These are phyloP conservation scores for Chenopodium quinoa DNA, from an alignment of 148 eudicot genomes.

Conservation along the genomic window DNA sequence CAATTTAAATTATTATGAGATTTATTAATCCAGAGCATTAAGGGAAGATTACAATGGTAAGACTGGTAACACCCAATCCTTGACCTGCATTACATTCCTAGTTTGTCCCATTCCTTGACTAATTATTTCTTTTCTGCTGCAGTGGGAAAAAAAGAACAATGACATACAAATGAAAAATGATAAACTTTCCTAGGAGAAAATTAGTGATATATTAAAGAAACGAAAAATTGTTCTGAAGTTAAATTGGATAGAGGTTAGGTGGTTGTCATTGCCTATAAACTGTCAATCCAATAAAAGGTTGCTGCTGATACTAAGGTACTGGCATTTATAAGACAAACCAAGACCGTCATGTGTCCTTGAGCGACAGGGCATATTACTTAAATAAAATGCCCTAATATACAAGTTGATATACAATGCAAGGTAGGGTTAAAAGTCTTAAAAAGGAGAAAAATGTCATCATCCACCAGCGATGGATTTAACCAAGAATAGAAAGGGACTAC, in stretches of 20 bases:
- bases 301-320: background rate
- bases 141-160: background rate
- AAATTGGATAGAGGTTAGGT: background rate
- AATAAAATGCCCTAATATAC: constrained; percentile 16
- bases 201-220: background rate
- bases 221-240: background rate
- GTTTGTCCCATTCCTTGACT: background rate
- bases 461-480: constrained; percentile 19
- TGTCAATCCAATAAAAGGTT: background rate
- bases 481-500: constrained; percentile 11
- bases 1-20: background rate
- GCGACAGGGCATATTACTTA: background rate
- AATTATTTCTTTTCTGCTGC: background rate
- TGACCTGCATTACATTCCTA: background rate
- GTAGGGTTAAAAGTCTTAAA: background rate
- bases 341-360: background rate
- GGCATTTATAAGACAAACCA: background rate
- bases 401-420: constrained; percentile 18
- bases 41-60: background rate
- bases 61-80: background rate
- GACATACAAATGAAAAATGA: background rate
- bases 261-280: background rate
- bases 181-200: background rate
- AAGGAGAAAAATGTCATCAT: constrained; percentile 21
- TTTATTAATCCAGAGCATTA: background rate